Base-by-base conservation (phyloP, 1,139 yeast genomes). In the Sporopachydermia cereana region DNA sequence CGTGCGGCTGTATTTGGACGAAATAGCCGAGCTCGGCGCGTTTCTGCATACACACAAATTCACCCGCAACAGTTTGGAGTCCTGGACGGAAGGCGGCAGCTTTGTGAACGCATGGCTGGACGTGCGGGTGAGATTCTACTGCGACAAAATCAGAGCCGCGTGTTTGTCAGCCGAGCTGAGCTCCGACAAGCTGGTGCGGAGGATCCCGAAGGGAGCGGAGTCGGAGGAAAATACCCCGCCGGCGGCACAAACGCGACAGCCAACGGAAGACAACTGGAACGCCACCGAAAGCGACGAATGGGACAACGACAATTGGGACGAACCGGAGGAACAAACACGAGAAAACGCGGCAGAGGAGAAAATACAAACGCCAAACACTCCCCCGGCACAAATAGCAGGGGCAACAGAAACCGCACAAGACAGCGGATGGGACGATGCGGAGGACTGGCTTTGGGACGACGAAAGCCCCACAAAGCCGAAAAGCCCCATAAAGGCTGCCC, bases 211-310 rank as follows among this genome's bases (percentile, higher is more conserved):
- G 41, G 73, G 67, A 45, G 63, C 65, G 22, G 68, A 60, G 45
- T 50, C 49, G 46, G 63, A 62, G 49, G 66, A 58, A 44, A 58
- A 59, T 53, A 53, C 62, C 54, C 71, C 53, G 27, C 56, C 58
- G 45, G 58, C 74, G 71, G 57, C 80, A 70, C 55, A 71, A 62
- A 62, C 83, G 72, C 36, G 94, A 72, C 63, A 88, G 76, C 54
- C 60, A 74, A 63, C 68, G 73, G 50, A 71, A 74, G 43, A 88
- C 9, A 34, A 34, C 29, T 7, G 29, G 14, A 14, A 25, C 14
- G 7, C 29, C 29, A 14, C 29, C 29, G 29, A 25, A 25, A 7
- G 12, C 29, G 29, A 25, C 29, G 29, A 14, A 14, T 25, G 29
- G 29, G 29, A 25, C 29, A 14, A 7, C 7, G 29, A 25, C 14